Percentiles rank a stretch among this genome's conserved stretches.
phyloP scores from a whole-genome alignment of 352 stramenopile genomes.

The Plasmopara muralis region DNA sequence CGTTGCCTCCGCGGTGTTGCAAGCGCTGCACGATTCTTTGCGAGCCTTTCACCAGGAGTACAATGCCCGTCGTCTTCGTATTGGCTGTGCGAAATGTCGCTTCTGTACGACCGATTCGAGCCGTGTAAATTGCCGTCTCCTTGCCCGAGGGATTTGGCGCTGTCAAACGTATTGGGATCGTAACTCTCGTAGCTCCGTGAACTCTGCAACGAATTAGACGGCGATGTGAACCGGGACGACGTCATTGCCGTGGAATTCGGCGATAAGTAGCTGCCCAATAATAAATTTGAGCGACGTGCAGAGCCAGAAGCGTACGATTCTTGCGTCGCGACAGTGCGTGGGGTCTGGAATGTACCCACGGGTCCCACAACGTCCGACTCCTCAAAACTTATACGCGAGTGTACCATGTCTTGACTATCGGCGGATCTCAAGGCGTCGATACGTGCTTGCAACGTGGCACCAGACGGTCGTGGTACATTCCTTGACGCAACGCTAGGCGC shows the following conservation, averaged over 20 bases:
- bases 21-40: neutral
- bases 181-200: constrained; percentile 25
- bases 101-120: too few species aligned
- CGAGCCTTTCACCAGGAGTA: neutral
- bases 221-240: constrained; percentile 6
- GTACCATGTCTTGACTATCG: constrained; percentile 31
- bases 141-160: constrained; percentile 13
- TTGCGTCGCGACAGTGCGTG: constrained; percentile 5
- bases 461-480: constrained; percentile 4
- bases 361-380: constrained; percentile 10
- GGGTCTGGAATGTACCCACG: constrained; percentile 5
- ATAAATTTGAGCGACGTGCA: constrained; percentile 24
- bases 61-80: too few species aligned
- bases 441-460: constrained; percentile 42
- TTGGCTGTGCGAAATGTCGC: too few species aligned
- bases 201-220: constrained; percentile 12
- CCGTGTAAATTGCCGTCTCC: too few species aligned
- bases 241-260: constrained; percentile 3
- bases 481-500: constrained; percentile 4
- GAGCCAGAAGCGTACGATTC: constrained; percentile 22
- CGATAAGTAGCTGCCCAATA: constrained; percentile 37
- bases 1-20: constrained; percentile 1
- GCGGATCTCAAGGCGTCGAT: constrained; percentile 54
- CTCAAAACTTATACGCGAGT: constrained; percentile 50
- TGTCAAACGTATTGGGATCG: constrained; percentile 25